These are phyloP conservation scores for Gracilariopsis chorda DNA, from an alignment of 23 red algal genomes.

Conservation along the genomic window DNA sequence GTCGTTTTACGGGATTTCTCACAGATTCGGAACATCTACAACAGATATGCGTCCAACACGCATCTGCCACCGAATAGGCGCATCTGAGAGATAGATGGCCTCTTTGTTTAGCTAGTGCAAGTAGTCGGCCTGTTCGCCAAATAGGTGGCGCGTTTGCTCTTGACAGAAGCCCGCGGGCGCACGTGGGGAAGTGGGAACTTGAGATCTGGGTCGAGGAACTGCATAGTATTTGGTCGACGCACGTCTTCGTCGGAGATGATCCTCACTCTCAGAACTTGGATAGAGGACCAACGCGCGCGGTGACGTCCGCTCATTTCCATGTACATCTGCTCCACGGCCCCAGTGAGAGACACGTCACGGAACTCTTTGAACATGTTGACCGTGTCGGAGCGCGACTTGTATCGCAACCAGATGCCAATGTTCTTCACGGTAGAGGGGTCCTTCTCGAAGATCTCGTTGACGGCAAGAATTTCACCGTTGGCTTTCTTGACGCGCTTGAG, in stretches of 20 bases:
- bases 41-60: no score
- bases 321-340: slow-evolving; percentile 97
- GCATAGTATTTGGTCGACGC: slow-evolving; percentile 72
- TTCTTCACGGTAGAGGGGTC: slow-evolving; percentile 87
- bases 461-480: slow-evolving; percentile 89
- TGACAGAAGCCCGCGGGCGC: slow-evolving; percentile 63
- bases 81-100: not conserved
- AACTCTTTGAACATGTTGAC: slow-evolving; percentile 99
- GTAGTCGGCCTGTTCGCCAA: slow-evolving; percentile 77
- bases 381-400: slow-evolving; percentile 95
- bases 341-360: slow-evolving; percentile 77
- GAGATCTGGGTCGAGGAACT: slow-evolving; percentile 79
- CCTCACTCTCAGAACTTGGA: slow-evolving; percentile 93
- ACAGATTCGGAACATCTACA: no score
- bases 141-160: slow-evolving; percentile 73
- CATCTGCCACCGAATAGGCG: no score
- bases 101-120: slow-evolving; percentile 19
- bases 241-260: slow-evolving; percentile 67
- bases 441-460: slow-evolving; percentile 92
- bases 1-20: no score
- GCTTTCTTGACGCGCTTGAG: slow-evolving; percentile 91
- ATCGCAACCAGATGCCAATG: slow-evolving; percentile 93
- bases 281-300: slow-evolving; percentile 94
- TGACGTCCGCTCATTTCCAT: slow-evolving; percentile 99
- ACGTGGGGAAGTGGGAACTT: slow-evolving; percentile 89